Evolutionary conservation across 257 asterid species (phyloP), one percentile per base, ranked within the genome.

Genomic region (Solanum peruvianum): DNA sequence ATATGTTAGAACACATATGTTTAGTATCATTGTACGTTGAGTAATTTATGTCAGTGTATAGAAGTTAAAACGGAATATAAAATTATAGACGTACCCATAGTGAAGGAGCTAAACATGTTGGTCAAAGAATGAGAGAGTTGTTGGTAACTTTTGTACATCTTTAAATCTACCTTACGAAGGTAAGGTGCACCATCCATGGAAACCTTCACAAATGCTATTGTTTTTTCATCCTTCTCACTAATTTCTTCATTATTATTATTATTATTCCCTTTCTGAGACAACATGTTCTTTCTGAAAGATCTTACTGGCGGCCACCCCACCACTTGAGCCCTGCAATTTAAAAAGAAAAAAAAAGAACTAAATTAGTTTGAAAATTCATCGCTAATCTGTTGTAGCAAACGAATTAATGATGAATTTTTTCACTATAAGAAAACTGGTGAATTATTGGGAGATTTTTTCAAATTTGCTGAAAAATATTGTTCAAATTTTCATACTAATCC

Each of bases 241-340:
- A 9, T 29, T 78, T 66, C 47, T 69, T 60, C 88, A 80, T 62
- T 90, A 23, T 58, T 35, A 35, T 35, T 37, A 80, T 62, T 90
- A 27, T 58, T 56, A 87, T 82, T 88, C 49, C 87, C 86, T 90
- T 92, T 92, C 23, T 89, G 92, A 29, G 89, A 89, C 91, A 92
- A 89, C 2, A 92, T 47, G 29, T 92, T 92, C 92, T 92, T 92
- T 37, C 92, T 87, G 49, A 85, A 92, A 13, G 92, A 85, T 87
- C 94, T 83, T 85, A 92, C 94, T 67, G 94, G 94, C 45, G 94
- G 94, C 94, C 92, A 92, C 21, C 94, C 94, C 52, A 92, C 94
- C 88, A 92, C 92, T 85, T 90, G 94, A 25, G 91, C 88, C 89
- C 94, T 92, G 60, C 29, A 90, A 25, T 60, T 13, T 29, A 2